Evolutionary conservation across 371 early-diverging fungal species (phyloP).

Genomic region (Actinomucor elegans): DNA sequence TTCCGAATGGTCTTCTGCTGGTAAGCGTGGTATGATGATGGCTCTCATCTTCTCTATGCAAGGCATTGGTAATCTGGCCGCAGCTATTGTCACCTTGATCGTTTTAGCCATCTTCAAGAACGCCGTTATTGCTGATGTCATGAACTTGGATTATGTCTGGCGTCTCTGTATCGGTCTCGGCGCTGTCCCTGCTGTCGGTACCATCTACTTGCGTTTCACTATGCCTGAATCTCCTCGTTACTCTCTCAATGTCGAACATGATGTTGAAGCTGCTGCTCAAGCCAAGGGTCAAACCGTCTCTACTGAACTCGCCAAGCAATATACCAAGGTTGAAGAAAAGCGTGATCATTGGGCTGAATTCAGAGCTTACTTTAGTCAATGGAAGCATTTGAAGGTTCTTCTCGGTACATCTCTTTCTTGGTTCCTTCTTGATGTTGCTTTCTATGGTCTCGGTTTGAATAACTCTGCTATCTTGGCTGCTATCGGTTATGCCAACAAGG

Average conservation of each 20-base stretch:
- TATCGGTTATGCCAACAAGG: slow-evolving; percentile 63
- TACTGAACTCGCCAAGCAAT: slow-evolving; percentile 34
- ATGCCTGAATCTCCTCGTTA: slow-evolving; percentile 93
- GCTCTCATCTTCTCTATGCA: slow-evolving; percentile 90
- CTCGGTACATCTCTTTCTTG: slow-evolving; percentile 78
- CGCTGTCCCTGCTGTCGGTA: slow-evolving; percentile 79
- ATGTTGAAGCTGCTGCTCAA: slow-evolving; percentile 63
- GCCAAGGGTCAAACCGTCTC: slow-evolving; percentile 50
- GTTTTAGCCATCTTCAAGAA: slow-evolving; percentile 72
- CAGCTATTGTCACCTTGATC: slow-evolving; percentile 70
- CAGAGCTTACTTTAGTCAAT: slow-evolving; percentile 72
- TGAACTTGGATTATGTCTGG: slow-evolving; percentile 86
- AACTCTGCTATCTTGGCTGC: slow-evolving; percentile 68
- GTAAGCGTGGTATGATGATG: slow-evolving; percentile 71
- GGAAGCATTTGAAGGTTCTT: slow-evolving; percentile 76
- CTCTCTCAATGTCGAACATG: slow-evolving; percentile 73
- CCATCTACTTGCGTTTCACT: slow-evolving; percentile 89
- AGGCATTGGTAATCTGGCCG: slow-evolving; percentile 84
- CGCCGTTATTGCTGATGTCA: slow-evolving; percentile 58
- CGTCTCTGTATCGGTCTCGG: slow-evolving; percentile 81
- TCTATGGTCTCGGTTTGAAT: slow-evolving; percentile 88
- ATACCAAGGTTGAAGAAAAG: slow-evolving; percentile 44
- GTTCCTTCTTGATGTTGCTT: slow-evolving; percentile 88
- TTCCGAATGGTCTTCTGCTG: slow-evolving; percentile 81
- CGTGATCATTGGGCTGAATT: slow-evolving; percentile 65